Conservation (phyloP, 768 basidiomycete species). For the Xerocomellus chrysenteron region DNA sequence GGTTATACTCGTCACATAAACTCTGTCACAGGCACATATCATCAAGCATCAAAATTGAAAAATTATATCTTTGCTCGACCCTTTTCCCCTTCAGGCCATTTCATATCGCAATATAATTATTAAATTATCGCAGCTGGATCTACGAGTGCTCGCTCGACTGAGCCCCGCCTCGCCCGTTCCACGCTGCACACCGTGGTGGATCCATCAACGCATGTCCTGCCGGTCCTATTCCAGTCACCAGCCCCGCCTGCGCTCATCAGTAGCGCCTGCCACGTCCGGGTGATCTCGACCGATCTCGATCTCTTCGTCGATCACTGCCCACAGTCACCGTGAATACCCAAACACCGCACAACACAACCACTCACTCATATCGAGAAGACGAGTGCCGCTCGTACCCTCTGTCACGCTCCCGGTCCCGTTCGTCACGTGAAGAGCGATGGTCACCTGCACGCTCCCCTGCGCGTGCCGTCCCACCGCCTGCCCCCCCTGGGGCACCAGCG, state of each 20-base stretch:
- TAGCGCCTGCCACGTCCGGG: conserved; percentile 60
- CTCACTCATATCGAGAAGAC: conserved; percentile 74
- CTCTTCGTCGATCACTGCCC: conserved; percentile 64
- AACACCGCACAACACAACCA: conserved; percentile 24
- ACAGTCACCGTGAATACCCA: conserved; percentile 11
- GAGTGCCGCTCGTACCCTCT: conserved; percentile 69
- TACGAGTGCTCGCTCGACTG: no score
- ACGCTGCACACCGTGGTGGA: conserved; percentile 23
- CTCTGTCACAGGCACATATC: conserved; percentile 36
- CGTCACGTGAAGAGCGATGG: conserved; percentile 61
- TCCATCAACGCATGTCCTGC: conserved; percentile 11
- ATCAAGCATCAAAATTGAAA: conserved; percentile 29
- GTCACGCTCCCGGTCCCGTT: conserved; percentile 66
- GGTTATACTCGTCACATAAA: conserved; percentile 22
- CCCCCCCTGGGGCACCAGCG: conserved; percentile 36
- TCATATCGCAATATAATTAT: conserved; percentile 21
- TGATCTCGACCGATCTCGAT: conserved; percentile 72
- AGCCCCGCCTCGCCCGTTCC: conserved; percentile 20
- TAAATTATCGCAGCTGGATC: conserved; percentile 10
- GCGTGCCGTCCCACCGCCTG: conserved; percentile 40
- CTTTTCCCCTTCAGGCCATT: conserved; percentile 8
- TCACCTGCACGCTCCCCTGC: conserved; percentile 46
- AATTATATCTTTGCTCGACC: conserved; percentile 20
- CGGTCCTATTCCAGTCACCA: background rate
- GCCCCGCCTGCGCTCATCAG: conserved; percentile 19